Evolutionary conservation across 2,329 filamentous ascomycete genomes (phyloP).

Genomic region (Xylaria hypoxylon): DNA sequence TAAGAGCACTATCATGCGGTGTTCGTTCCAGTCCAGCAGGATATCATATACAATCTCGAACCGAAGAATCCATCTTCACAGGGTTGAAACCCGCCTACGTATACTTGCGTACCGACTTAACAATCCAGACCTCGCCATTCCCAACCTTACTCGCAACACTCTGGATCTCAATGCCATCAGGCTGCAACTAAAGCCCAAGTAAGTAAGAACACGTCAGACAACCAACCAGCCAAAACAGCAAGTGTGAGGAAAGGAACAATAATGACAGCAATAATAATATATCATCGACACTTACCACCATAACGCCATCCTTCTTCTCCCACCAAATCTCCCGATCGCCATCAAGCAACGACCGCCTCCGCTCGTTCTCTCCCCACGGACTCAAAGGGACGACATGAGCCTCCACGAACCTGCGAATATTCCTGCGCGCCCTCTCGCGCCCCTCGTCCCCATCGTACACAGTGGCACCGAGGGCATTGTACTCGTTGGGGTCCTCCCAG

Average conservation of each 20-base stretch:
- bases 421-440: constrained; percentile 78
- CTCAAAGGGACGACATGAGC: constrained; percentile 81
- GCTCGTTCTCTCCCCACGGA: constrained; percentile 78
- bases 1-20: not conserved
- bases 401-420: constrained; percentile 84
- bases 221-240: not conserved
- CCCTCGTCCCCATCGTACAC: constrained; percentile 83
- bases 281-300: constrained; percentile 64
- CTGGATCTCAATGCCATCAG: constrained; percentile 81
- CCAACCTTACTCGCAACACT: constrained; percentile 79
- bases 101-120: constrained; percentile 65
- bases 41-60: not conserved
- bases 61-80: not conserved
- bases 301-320: constrained; percentile 76
- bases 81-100: constrained; percentile 37
- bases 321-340: constrained; percentile 80
- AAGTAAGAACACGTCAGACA: not conserved
- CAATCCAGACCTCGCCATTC: constrained; percentile 91
- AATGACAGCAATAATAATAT: not conserved
- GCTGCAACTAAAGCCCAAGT: constrained; percentile 70
- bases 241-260: not conserved
- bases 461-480: constrained; percentile 71
- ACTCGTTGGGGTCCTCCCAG: constrained; percentile 83
- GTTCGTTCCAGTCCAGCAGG: too few species aligned
- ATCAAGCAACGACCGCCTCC: constrained; percentile 75